phyloP scores from a whole-genome alignment of 2,329 filamentous ascomycete genomes.

The Fusarium phyllophilum region DNA sequence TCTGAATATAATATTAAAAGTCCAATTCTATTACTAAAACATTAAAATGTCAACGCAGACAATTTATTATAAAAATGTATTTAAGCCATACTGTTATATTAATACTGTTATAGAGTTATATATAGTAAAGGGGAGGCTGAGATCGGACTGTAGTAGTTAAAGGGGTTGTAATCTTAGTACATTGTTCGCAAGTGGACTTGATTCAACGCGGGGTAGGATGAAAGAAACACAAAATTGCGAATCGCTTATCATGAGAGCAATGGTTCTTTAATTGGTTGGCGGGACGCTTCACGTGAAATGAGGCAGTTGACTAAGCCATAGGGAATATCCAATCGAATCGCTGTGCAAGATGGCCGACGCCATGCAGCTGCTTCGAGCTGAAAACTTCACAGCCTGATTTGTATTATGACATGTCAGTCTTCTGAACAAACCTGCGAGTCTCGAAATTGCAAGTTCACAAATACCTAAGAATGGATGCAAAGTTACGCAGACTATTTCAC shows the following conservation, averaged over 20 bases:
- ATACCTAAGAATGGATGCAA: rapidly evolving
- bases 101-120: neutral
- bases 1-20: no score
- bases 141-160: neutral
- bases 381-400: neutral
- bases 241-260: neutral
- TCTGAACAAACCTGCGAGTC: rapidly evolving
- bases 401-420: neutral
- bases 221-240: neutral
- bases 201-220: neutral
- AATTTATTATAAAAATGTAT: no score
- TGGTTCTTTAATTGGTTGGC: rapidly evolving
- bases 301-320: neutral
- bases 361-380: neutral
- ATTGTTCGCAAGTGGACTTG: neutral
- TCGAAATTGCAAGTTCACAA: rapidly evolving
- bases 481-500: rapidly evolving
- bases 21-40: no score
- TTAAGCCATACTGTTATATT: neutral
- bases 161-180: rapidly evolving
- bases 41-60: no score
- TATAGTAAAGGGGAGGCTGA: neutral
- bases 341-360: neutral
- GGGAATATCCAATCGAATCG: neutral
- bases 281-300: rapidly evolving